Evolutionary conservation across 2,329 filamentous ascomycete genomes (phyloP).

Genomic region (Stachybotrys echinatus): DNA sequence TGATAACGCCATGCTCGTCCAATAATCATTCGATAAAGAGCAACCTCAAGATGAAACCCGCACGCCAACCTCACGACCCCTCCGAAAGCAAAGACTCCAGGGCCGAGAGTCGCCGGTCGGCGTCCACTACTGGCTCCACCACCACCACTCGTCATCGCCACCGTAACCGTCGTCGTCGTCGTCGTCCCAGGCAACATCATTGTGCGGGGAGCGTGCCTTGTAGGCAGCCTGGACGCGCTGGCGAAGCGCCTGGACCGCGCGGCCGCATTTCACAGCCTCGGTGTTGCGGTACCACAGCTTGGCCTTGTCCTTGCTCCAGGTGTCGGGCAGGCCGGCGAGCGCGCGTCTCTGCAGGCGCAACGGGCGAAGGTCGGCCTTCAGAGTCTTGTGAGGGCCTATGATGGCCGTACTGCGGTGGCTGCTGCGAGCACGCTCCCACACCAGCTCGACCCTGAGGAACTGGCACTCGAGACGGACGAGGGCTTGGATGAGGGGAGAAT

Average conservation of each 20-base stretch:
- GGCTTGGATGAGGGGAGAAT: constrained; percentile 20
- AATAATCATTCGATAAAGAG: no score
- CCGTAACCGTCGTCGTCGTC: no score
- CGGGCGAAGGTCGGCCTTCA: constrained; percentile 11
- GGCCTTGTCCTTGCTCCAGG: constrained; percentile 13
- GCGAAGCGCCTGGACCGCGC: background rate
- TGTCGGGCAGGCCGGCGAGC: background rate
- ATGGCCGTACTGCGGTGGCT: background rate
- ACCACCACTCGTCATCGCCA: no score
- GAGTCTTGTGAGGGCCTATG: constrained; percentile 2
- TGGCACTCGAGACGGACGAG: constrained; percentile 28
- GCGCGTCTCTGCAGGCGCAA: background rate
- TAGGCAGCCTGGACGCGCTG: background rate
- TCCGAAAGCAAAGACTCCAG: no score
- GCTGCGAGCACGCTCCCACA: constrained; percentile 9
- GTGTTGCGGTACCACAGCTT: constrained; percentile 3
- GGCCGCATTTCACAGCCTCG: background rate
- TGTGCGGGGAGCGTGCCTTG: no score
- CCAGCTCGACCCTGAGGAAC: constrained; percentile 28
- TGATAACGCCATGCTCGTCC: no score
- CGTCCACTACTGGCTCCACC: no score
- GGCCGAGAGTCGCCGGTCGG: no score
- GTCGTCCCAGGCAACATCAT: no score
- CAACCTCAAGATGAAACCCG: no score
- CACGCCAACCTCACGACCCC: no score